A percentile compares a stretch with the other conserved stretches of the same genome.
Evolutionary conservation across 805 yeast genomes (phyloP).

Genomic region (Wickerhamiella cacticola): DNA sequence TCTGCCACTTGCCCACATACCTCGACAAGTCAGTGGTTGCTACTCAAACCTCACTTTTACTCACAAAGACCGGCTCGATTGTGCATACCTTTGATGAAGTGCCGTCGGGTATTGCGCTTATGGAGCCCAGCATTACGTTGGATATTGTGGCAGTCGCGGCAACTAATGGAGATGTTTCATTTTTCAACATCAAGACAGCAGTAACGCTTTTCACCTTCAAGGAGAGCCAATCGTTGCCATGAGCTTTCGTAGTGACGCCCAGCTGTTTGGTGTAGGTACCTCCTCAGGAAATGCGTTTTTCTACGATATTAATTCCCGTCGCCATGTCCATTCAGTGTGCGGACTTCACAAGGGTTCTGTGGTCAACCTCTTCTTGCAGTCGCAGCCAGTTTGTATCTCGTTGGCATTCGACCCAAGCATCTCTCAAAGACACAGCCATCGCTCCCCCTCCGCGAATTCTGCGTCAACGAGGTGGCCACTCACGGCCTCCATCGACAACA

Average conservation of each 20-base stretch:
- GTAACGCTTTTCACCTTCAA: conserved; percentile 38
- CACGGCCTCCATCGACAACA: conserved; percentile 68
- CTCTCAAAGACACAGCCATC: conserved; percentile 40
- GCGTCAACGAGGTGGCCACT: conserved; percentile 95
- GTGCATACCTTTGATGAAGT: conserved; percentile 45
- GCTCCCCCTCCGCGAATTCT: conserved; percentile 83
- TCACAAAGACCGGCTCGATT: conserved; percentile 66
- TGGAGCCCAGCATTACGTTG: conserved; percentile 59
- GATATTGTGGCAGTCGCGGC: conserved; percentile 75
- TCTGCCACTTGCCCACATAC: conserved; percentile 81
- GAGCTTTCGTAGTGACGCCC: conserved; percentile 78
- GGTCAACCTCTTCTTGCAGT: conserved; percentile 65
- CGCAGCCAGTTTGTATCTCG: conserved; percentile 83
- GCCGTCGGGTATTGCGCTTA: conserved; percentile 47
- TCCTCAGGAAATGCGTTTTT: conserved; percentile 73
- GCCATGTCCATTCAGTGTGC: conserved; percentile 66
- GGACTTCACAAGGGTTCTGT: conserved; percentile 77
- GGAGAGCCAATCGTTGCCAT: conserved; percentile 40
- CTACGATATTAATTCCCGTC: conserved; percentile 60
- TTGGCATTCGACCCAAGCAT: conserved; percentile 87
- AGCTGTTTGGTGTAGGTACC: conserved; percentile 72
- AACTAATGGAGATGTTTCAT: conserved; percentile 47
- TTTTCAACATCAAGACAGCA: conserved; percentile 60
- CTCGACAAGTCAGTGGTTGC: conserved; percentile 78
- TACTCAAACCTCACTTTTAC: conserved; percentile 48